A percentile compares a stretch with the other conserved stretches of the same genome.
These are phyloP conservation scores for Colletotrichum godetiae DNA, from an alignment of 2,329 filamentous ascomycete species.

Conservation along the genomic window DNA sequence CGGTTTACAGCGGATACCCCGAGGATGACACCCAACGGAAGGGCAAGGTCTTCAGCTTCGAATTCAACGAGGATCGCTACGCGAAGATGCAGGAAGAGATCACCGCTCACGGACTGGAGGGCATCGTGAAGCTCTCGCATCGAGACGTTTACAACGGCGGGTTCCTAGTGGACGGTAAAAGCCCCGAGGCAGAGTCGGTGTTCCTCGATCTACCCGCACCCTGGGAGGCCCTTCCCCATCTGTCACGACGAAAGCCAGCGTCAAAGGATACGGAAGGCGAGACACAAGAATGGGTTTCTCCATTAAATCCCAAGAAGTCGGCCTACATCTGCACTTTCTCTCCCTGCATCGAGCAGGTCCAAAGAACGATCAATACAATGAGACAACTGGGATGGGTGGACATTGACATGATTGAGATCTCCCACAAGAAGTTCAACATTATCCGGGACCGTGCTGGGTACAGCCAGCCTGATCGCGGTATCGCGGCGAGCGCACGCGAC, in stretches of 20 bases:
- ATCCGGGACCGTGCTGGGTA: constrained; percentile 84
- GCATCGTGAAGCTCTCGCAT: constrained; percentile 78
- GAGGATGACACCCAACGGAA: constrained; percentile 53
- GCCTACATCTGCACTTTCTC: constrained; percentile 93
- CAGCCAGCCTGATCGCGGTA: constrained; percentile 74
- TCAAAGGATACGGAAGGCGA: constrained; percentile 20
- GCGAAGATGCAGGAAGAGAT: constrained; percentile 77
- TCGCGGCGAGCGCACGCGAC: constrained; percentile 75
- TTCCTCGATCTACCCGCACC: constrained; percentile 86
- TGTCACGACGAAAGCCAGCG: constrained; percentile 66
- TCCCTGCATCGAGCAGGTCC: constrained; percentile 96
- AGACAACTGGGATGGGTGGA: constrained; percentile 88
- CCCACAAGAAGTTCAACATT: constrained; percentile 83
- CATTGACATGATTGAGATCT: constrained; percentile 92
- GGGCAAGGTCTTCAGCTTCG: constrained; percentile 84
- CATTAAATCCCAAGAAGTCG: constrained; percentile 77
- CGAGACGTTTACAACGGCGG: constrained; percentile 83
- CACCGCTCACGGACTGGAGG: constrained; percentile 71
- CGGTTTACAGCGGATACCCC: constrained; percentile 80
- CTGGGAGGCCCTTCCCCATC: constrained; percentile 81
- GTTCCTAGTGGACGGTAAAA: constrained; percentile 71
- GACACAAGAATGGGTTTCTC: constrained; percentile 61
- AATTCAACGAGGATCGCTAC: constrained; percentile 81
- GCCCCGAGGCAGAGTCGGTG: constrained; percentile 75
- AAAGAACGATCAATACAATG: constrained; percentile 83